phyloP scores from a whole-genome alignment of 805 yeast genomes.

The Saturnispora ahearnii region DNA sequence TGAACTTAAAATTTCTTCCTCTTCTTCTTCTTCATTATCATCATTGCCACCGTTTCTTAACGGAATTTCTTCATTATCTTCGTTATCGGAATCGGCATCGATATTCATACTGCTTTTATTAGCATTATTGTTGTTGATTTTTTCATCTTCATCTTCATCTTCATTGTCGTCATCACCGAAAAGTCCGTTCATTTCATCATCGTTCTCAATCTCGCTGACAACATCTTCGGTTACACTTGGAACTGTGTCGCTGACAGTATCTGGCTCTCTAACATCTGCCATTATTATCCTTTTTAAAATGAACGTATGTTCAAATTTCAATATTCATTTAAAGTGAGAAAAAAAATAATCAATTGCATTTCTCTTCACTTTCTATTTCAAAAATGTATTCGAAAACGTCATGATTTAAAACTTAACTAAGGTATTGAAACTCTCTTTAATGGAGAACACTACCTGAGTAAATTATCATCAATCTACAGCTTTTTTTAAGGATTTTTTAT shows the following conservation, averaged over 20 bases:
- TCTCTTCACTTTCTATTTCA: background rate
- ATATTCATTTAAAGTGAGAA: background rate
- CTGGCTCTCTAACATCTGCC: background rate
- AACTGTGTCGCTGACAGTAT: background rate
- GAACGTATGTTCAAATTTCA: background rate
- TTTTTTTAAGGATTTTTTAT: too few species aligned
- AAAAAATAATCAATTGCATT: background rate
- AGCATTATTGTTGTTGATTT: slow-evolving; percentile 2
- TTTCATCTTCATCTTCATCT: slow-evolving; percentile 3
- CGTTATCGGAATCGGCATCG: slow-evolving; percentile 15
- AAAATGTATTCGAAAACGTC: background rate
- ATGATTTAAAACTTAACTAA: too few species aligned
- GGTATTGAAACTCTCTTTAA: too few species aligned
- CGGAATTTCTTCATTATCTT: slow-evolving; percentile 27
- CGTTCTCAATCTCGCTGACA: slow-evolving; percentile 7
- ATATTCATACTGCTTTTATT: slow-evolving; percentile 2
- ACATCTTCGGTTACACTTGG: background rate
- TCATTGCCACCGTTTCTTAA: slow-evolving; percentile 29
- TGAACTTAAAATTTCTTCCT: slow-evolving; percentile 21
- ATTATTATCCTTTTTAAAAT: background rate
- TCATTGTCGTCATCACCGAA: slow-evolving; percentile 8
- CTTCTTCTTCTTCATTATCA: slow-evolving; percentile 29
- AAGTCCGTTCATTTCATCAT: slow-evolving; percentile 10
- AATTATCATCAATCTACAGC: too few species aligned
- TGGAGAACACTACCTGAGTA: too few species aligned